Conservation (phyloP, 192 early-diverging fungal genomes). For the Umbelopsis isabellina region DNA sequence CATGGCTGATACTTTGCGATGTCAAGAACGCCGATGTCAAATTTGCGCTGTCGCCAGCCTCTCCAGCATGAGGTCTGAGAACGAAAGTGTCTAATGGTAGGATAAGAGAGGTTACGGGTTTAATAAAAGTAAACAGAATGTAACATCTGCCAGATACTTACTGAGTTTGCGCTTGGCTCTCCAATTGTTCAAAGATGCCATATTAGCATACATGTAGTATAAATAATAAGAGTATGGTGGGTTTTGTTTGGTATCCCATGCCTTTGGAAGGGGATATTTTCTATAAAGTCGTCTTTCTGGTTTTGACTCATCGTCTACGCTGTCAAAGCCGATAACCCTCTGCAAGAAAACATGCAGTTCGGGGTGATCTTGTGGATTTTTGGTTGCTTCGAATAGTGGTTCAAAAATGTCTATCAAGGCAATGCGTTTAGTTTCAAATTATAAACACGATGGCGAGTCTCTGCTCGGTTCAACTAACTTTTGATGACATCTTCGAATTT, state of each 20-base stretch:
- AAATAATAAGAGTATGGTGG: conserved; percentile 95
- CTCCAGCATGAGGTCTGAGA: conserved; percentile 90
- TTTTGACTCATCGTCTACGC: conserved; percentile 94
- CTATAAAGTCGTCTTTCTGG: conserved; percentile 79
- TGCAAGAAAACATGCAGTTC: conserved; percentile 93
- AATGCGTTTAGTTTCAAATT: neutral
- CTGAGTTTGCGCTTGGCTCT: conserved; percentile 75
- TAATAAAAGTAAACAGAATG: neutral
- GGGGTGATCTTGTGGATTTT: conserved; percentile 83
- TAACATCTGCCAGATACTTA: conserved; percentile 38
- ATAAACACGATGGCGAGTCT: neutral
- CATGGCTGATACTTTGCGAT: conserved; percentile 87
- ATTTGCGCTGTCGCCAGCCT: conserved; percentile 95
- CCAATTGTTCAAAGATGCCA: conserved; percentile 81
- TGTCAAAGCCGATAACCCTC: conserved; percentile 92
- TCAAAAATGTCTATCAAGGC: conserved; percentile 71
- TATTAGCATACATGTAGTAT: conserved; percentile 91
- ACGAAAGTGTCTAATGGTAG: conserved; percentile 80
- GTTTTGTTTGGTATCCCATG: conserved; percentile 65
- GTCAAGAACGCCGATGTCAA: conserved; percentile 88
- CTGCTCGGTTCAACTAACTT: conserved; percentile 51
- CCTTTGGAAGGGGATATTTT: conserved; percentile 74
- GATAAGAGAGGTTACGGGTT: neutral
- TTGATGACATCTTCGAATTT: conserved; percentile 79
- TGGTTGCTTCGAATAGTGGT: conserved; percentile 91